Percentiles rank a stretch among this genome's conserved stretches.
Conservation (phyloP, 2,329 filamentous ascomycete species). For the Ophiocordyceps sinensis region DNA sequence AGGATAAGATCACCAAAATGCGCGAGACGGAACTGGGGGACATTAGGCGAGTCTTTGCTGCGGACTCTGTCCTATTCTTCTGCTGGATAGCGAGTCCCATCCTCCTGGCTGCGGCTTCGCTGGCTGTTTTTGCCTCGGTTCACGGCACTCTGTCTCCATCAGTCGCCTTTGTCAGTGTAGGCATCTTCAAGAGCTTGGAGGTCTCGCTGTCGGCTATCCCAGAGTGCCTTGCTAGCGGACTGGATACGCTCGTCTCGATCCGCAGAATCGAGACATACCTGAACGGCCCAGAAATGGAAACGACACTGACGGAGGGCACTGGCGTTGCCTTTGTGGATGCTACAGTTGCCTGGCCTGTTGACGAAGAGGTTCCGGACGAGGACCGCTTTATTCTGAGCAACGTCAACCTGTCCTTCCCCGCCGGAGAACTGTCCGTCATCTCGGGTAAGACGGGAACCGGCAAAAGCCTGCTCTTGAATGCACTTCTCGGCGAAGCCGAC, state of each 20-base stretch:
- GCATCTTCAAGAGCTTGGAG: constrained; percentile 62
- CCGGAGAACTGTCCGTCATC: constrained; percentile 56
- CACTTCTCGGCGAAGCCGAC: constrained; percentile 64
- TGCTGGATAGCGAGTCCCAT: constrained; percentile 66
- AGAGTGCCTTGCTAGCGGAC: constrained; percentile 53
- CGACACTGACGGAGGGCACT: constrained; percentile 37
- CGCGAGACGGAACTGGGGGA: constrained; percentile 52
- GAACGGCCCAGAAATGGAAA: constrained; percentile 46
- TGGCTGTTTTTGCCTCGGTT: constrained; percentile 52
- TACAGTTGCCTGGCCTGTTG: constrained; percentile 60
- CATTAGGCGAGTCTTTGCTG: constrained; percentile 51
- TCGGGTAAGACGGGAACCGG: constrained; percentile 67
- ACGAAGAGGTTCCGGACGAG: constrained; percentile 39
- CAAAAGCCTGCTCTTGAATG: constrained; percentile 60
- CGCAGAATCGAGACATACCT: constrained; percentile 61
- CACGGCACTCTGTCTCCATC: constrained; percentile 53
- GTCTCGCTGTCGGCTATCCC: constrained; percentile 56
- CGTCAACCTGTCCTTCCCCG: constrained; percentile 51
- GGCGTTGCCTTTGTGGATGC: constrained; percentile 52
- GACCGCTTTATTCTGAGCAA: constrained; percentile 51
- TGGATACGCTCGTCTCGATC: constrained; percentile 62
- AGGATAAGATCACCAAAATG: constrained; percentile 47
- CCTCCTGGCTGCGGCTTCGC: constrained; percentile 54
- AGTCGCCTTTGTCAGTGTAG: constrained; percentile 65
- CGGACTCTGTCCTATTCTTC: constrained; percentile 46